A percentile compares a stretch with the other conserved stretches of the same genome.
Conservation (phyloP, 2,329 filamentous ascomycete genomes). For the Colletotrichum nymphaeae region DNA sequence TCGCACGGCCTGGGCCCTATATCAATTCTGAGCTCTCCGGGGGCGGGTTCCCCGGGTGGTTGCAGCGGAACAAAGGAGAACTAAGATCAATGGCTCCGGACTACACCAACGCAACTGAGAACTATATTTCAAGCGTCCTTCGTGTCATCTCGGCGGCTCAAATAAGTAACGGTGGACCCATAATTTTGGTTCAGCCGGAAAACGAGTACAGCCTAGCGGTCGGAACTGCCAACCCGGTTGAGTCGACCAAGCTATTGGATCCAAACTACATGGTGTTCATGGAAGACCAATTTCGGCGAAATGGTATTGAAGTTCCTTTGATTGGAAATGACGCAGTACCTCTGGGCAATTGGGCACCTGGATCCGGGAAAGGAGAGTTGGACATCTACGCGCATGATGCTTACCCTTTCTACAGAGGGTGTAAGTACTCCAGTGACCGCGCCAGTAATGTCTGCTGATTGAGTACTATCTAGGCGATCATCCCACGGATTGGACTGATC, state of each 20-base stretch:
- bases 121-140: slow-evolving; percentile 68
- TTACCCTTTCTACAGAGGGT: slow-evolving; percentile 59
- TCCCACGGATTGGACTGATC: slow-evolving; percentile 67
- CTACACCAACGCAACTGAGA: slow-evolving; percentile 71
- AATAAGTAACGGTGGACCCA: slow-evolving; percentile 79
- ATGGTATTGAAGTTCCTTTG: slow-evolving; percentile 75
- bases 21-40: slow-evolving; percentile 78
- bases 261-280: slow-evolving; percentile 74
- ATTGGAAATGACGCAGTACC: slow-evolving; percentile 75
- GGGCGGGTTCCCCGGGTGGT: slow-evolving; percentile 80
- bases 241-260: slow-evolving; percentile 63
- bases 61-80: slow-evolving; percentile 69
- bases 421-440: slow-evolving; percentile 40
- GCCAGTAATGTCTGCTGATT: too few relatives aligned
- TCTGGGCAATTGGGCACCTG: slow-evolving; percentile 35
- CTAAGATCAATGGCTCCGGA: slow-evolving; percentile 67
- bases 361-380: slow-evolving; percentile 29
- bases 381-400: slow-evolving; percentile 62
- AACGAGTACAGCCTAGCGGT: slow-evolving; percentile 69
- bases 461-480: slow-evolving; percentile 30
- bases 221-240: neutral
- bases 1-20: slow-evolving; percentile 74
- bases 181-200: slow-evolving; percentile 78
- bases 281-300: slow-evolving; percentile 69
- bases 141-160: slow-evolving; percentile 74